These are phyloP conservation scores for Spiraea crenata DNA, from an alignment of 331 rosid species.

Conservation along the genomic window DNA sequence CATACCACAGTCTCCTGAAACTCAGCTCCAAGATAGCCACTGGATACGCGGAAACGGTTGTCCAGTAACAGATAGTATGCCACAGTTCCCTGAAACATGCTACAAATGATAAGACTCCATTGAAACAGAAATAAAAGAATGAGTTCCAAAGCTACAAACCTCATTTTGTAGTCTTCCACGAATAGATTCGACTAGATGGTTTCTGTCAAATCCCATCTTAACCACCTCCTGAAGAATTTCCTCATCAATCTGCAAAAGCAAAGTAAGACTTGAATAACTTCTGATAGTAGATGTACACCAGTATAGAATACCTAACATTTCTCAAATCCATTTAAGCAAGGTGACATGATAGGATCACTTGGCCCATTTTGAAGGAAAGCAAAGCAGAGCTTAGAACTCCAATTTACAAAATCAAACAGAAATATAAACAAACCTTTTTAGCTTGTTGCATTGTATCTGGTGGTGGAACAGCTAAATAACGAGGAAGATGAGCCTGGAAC, in stretches of 20 bases:
- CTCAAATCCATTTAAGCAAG: neutral
- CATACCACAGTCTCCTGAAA: conserved; percentile 84
- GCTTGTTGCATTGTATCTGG: conserved; percentile 76
- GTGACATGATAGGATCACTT: neutral
- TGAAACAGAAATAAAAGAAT: conserved; percentile 1
- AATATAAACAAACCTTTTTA: conserved; percentile 51
- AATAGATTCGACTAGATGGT: conserved; percentile 73
- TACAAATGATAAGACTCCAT: conserved; percentile 25
- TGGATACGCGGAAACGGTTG: conserved; percentile 70
- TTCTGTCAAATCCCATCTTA: conserved; percentile 76
- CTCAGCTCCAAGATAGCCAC: conserved; percentile 92
- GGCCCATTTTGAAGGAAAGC: conserved; percentile 9
- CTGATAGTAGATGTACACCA: neutral
- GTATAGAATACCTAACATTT: neutral
- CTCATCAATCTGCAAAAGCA: conserved; percentile 75
- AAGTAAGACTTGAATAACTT: neutral
- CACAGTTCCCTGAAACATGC: conserved; percentile 81
- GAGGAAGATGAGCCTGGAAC: conserved; percentile 92
- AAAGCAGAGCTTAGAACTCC: neutral
- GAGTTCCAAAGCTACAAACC: conserved; percentile 41
- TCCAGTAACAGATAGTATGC: conserved; percentile 84
- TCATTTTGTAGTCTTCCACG: conserved; percentile 73
- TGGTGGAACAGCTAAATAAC: conserved; percentile 84
- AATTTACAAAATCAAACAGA: neutral
- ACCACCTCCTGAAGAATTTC: conserved; percentile 84